phyloP scores from a whole-genome alignment of 768 basidiomycete genomes.

The Serendipita vermifera region DNA sequence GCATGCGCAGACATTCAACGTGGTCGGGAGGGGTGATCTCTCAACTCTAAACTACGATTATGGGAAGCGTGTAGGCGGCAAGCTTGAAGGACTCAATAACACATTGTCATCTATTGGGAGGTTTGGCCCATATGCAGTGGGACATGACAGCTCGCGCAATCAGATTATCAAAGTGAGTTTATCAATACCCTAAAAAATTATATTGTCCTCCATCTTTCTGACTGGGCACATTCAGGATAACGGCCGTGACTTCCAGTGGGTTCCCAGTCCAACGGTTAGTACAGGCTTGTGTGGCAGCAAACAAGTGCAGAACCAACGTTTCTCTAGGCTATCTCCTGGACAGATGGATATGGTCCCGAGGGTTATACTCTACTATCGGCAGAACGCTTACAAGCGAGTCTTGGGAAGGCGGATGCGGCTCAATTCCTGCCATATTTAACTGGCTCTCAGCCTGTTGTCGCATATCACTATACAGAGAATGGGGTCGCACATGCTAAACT shows the following conservation, averaged over 20 bases:
- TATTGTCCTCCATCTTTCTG: background rate
- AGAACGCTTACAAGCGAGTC: slow-evolving; percentile 24
- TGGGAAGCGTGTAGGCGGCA: background rate
- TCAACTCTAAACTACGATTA: background rate
- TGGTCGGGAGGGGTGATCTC: slow-evolving; percentile 24
- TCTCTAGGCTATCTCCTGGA: slow-evolving; percentile 28
- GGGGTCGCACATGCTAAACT: background rate
- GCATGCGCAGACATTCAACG: slow-evolving; percentile 22
- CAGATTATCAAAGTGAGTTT: slow-evolving; percentile 25
- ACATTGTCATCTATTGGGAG: background rate
- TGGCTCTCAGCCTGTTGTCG: slow-evolving; percentile 27
- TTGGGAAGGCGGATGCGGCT: slow-evolving; percentile 28
- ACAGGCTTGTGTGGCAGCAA: no score
- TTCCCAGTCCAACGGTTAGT: slow-evolving; percentile 31
- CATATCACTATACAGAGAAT: slow-evolving; percentile 11
- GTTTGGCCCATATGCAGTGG: slow-evolving; percentile 14
- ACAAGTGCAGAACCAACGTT: no score
- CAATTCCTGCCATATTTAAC: slow-evolving; percentile 33
- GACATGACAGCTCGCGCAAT: slow-evolving; percentile 27
- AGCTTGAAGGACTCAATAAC: slow-evolving; percentile 18
- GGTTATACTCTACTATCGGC: slow-evolving; percentile 30
- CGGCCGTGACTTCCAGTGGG: slow-evolving; percentile 28
- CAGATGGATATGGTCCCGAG: slow-evolving; percentile 25
- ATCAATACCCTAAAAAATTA: background rate
- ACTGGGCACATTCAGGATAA: slow-evolving; percentile 23